phyloP scores from a whole-genome alignment of 495 filamentous ascomycete genomes.

The Usnea hakonensis region DNA sequence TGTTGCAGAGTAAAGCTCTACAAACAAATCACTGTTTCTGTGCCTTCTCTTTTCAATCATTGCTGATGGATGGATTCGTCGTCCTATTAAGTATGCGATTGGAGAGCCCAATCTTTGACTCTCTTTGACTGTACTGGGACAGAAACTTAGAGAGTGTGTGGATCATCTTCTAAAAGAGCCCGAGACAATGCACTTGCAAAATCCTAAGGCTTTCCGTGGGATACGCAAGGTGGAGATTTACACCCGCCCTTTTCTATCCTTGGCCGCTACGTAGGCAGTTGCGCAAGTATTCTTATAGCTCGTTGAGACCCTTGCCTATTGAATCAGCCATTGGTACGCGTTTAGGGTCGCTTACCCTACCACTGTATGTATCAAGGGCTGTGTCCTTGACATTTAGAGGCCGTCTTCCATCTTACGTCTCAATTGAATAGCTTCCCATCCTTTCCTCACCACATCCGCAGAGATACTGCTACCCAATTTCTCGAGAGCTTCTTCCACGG shows the following conservation, averaged over 20 bases:
- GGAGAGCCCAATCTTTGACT: too few relatives aligned
- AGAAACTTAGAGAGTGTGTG: too few relatives aligned
- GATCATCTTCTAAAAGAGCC: too few relatives aligned
- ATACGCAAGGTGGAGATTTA: too few relatives aligned
- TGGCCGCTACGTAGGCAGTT: background rate
- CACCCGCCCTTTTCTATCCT: background rate
- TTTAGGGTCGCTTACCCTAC: too few relatives aligned
- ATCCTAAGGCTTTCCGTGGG: background rate
- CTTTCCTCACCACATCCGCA: conserved; percentile 36
- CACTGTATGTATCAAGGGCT: background rate
- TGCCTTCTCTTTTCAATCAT: too few relatives aligned
- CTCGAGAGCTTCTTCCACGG: conserved; percentile 34
- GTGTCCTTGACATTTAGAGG: background rate
- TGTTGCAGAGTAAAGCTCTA: background rate
- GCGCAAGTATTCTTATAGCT: background rate
- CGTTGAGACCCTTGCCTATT: background rate
- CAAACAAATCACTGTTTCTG: too few relatives aligned
- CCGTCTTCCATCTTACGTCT: conserved; percentile 28
- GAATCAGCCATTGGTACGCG: background rate
- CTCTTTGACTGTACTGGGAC: too few relatives aligned
- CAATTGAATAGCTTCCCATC: conserved; percentile 33
- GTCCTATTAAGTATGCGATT: too few relatives aligned
- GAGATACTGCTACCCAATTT: conserved; percentile 33
- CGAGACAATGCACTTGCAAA: too few relatives aligned
- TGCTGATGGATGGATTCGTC: too few relatives aligned